Base-by-base conservation (phyloP, 208 protist genomes). In the Crithidia expoeki region DNA sequence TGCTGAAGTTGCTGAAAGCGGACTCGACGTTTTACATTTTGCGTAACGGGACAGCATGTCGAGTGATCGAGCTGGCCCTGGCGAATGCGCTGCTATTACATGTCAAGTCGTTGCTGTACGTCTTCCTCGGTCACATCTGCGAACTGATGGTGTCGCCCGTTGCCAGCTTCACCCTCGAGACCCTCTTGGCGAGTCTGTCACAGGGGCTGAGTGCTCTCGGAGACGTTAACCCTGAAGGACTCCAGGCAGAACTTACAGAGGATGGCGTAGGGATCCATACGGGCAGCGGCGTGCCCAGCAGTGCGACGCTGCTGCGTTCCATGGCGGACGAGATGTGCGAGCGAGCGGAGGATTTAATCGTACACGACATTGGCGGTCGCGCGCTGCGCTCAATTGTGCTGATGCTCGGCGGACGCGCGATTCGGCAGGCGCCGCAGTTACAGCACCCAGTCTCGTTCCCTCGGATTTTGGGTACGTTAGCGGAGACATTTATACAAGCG, bases 161-260 rank as follows among this genome's bases (percentile, higher is more conserved):
- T 12, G 92, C 92, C 12, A 95, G 92, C 83, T 94, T 89, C 68
- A 85, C 83, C 23, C 53, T 97, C 12, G 92, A 97, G 61, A 91
- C 88, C 27, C 67, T 97, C 12, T 36, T 94, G 17, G 77, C 74
- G 32, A 90, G 84, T 58, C 53, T 97, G 25, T 76, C 78, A 21
- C 87, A 87, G 63, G 88, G 73, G 7, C 79, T 96, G 32, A 87
- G 84, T 57, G 81, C 78, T 7, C 57, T 94, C 42, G 74, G 73
- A 0, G 83, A 76, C 52, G 69, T 71, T 16, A 79, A 68, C 61
- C 61, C 52, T 7, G 81, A 82, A 28, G 52, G 46, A 4, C 76
- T 88, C 30, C 79, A 82, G 42, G 74, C 80, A 23, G 88, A 96
- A 68, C 83, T 94, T 80, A 42, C 49, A 0, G 79, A 85, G 28